Base-by-base conservation (phyloP, 2,329 filamentous ascomycete genomes). In the Leptosphaerulina australis region DNA sequence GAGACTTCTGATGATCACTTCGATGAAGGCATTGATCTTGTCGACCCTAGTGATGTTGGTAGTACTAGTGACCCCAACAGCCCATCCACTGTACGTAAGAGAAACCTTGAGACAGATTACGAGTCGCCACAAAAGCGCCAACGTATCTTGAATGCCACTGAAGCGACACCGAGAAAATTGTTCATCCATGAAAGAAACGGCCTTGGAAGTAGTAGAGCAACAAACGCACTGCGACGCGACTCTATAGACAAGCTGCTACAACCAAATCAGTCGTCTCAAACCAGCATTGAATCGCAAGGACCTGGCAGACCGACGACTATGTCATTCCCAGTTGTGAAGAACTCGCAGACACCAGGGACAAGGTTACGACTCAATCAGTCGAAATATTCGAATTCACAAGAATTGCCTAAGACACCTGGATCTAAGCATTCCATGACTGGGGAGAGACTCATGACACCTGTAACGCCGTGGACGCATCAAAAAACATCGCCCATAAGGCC, bases 311-410 rank as follows among this genome's bases (percentile, higher is more conserved):
- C 57, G 64, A 78, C 55, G 3, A 79, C 77, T 17, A 75, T 91
- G 20, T 80, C 79, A 21, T 95, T 91, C 63, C 82, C 87, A 1
- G 82, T 91, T 10, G 88, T 93, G 17, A 95, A 96, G 72, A 84
- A 93, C 59, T 82, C 86, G 1, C 81, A 85, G 59, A 84, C 90
- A 60, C 81, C 83, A 4, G 79, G 78, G 50, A 88, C 87, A 0
- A 76, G 80, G 21, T 60, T 84, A 35, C 83, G 86, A 34, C 75
- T 90, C 22, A 91, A 87, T 63, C 89, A 93, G 68, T 83, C 79
- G 45, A 74, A 70, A 41, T 81, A 81, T 26, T 83, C 84, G 29
- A 79, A 79, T 18, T 69, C 68, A 3, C 69, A 72, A 46, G 66
- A 72, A 22, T 33, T 58, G 3, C 67, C 62, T 0, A 65, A 64